Evolutionary conservation across 2,329 filamentous ascomycete genomes (phyloP).

Genomic region (Monosporascus sp.): DNA sequence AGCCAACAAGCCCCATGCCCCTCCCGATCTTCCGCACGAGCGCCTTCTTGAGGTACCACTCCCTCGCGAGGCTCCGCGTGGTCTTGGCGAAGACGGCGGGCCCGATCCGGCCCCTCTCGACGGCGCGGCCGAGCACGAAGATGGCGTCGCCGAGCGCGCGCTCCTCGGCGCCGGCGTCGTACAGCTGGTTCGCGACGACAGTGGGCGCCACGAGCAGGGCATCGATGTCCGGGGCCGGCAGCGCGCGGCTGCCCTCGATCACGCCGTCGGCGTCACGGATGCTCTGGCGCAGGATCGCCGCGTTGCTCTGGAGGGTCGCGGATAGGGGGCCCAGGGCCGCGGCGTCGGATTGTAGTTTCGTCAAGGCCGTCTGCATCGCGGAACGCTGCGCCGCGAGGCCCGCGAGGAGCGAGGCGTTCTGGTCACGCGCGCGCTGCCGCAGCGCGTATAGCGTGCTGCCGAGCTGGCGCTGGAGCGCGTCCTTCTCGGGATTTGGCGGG

Average conservation of each 20-base stretch:
- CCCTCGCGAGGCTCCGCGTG: slow-evolving; percentile 67
- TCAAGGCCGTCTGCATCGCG: slow-evolving; percentile 67
- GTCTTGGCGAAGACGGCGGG: slow-evolving; percentile 73
- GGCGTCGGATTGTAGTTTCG: slow-evolving; percentile 68
- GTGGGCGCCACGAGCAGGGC: slow-evolving; percentile 90
- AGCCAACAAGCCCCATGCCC: slow-evolving; percentile 62
- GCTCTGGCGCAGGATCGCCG: slow-evolving; percentile 69
- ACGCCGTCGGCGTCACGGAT: slow-evolving; percentile 74
- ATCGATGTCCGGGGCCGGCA: slow-evolving; percentile 73
- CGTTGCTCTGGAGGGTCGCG: slow-evolving; percentile 67
- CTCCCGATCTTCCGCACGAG: slow-evolving; percentile 69
- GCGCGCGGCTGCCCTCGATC: slow-evolving; percentile 64
- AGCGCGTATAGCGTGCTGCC: slow-evolving; percentile 64
- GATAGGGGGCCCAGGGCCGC: slow-evolving; percentile 66
- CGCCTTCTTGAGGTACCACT: slow-evolving; percentile 81
- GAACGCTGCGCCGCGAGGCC: slow-evolving; percentile 73
- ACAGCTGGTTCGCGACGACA: slow-evolving; percentile 88
- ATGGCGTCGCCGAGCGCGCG: slow-evolving; percentile 80
- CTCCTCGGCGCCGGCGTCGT: slow-evolving; percentile 84
- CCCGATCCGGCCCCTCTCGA: slow-evolving; percentile 66
- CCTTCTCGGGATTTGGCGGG: slow-evolving; percentile 92
- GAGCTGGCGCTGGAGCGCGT: slow-evolving; percentile 74
- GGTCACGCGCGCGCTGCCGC: slow-evolving; percentile 61
- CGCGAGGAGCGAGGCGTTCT: slow-evolving; percentile 68
- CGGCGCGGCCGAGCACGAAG: slow-evolving; percentile 70